Percentiles rank a stretch among this genome's conserved stretches.
Evolutionary conservation across 2,329 filamentous ascomycete genomes (phyloP).

Genomic region (Byssoonygena ceratinophila): DNA sequence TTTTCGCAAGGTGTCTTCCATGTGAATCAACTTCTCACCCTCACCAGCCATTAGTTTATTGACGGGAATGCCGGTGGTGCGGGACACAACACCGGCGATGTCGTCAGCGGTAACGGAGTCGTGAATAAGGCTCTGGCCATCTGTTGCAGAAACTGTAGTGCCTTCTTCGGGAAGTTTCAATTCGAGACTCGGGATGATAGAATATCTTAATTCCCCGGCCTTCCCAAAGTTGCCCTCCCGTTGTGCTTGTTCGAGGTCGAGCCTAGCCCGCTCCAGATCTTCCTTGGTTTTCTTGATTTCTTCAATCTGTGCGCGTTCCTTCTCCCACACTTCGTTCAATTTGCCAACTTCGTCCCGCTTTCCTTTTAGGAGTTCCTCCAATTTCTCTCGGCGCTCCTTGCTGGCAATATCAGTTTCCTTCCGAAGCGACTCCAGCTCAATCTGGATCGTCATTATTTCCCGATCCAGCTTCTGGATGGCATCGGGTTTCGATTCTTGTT

Average conservation of each 20-base stretch:
- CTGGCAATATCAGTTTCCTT: constrained; percentile 90
- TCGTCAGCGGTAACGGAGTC: constrained; percentile 94
- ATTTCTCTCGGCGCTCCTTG: constrained; percentile 73
- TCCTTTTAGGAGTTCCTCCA: constrained; percentile 63
- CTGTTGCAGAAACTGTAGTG: constrained; percentile 32
- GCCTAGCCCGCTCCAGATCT: constrained; percentile 72
- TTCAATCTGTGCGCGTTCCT: constrained; percentile 76
- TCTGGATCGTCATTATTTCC: constrained; percentile 94
- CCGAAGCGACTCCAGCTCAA: constrained; percentile 84
- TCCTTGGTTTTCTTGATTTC: constrained; percentile 77
- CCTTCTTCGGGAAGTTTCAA: constrained; percentile 66
- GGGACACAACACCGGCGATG: constrained; percentile 82
- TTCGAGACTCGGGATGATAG: constrained; percentile 72
- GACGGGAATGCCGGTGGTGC: constrained; percentile 85
- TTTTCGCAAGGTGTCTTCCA: constrained; percentile 80
- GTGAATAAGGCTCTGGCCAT: constrained; percentile 60
- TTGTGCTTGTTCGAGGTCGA: constrained; percentile 80
- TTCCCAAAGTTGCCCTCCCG: constrained; percentile 77
- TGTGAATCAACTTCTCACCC: constrained; percentile 85
- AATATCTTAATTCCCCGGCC: constrained; percentile 84
- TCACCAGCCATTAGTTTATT: constrained; percentile 87
- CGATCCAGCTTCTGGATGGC: constrained; percentile 86
- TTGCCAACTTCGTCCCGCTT: constrained; percentile 66
- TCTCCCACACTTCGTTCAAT: constrained; percentile 78
- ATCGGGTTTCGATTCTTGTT: constrained; percentile 95